Base-by-base conservation (phyloP, 495 filamentous ascomycete genomes). In the Annulohypoxylon stygium region DNA sequence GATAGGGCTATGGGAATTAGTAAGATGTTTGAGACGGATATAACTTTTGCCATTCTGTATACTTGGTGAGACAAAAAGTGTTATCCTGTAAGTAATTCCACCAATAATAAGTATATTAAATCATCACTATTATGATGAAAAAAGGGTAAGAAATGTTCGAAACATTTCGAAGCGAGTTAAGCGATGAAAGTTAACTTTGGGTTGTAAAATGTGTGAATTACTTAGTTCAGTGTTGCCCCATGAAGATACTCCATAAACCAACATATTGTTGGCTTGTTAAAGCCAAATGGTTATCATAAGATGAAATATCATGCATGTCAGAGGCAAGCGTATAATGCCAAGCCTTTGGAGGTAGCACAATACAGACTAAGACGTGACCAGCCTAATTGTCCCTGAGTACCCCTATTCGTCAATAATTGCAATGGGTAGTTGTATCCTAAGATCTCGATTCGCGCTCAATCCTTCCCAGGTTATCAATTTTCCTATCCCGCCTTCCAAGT, bases 281-380 rank as follows among this genome's bases (percentile, higher is more conserved):
- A 20, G 39, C 14, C 39, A 14, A 20, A 20, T 51, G 20, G 48
- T 7, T 2, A 16, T 55, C 51, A 55, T 14, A 33, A 34, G 51
- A 33, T 57, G 18, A 26, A 51, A 16, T 25, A 55, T 34, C 26
- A 55, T 51, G 51, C 51, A 55, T 55, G 30, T 55, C 26, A 34
- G 51, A 26, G 5, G 36, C n/a, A 55, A 4, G 48, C n/a, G n/a
- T n/a, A 33, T 11, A 54, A 57, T 16, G 53, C 53, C 53, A 57
- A 57, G 53, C 33, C 36, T 37, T 34, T 3, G 18, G 16, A 4
- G 53, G 53, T 57, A 57, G 53, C 20, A 57, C 53, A 57, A 33
- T 37, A 57, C 53, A 57, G 33, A 37, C 53, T 14, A 37, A 20
- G n/a, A 16, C 30, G 33, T 26, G 50, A 26, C 25, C 23, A 54